These are phyloP conservation scores for Anthostomella pinea DNA, from an alignment of 2,329 filamentous ascomycete species.

Conservation along the genomic window DNA sequence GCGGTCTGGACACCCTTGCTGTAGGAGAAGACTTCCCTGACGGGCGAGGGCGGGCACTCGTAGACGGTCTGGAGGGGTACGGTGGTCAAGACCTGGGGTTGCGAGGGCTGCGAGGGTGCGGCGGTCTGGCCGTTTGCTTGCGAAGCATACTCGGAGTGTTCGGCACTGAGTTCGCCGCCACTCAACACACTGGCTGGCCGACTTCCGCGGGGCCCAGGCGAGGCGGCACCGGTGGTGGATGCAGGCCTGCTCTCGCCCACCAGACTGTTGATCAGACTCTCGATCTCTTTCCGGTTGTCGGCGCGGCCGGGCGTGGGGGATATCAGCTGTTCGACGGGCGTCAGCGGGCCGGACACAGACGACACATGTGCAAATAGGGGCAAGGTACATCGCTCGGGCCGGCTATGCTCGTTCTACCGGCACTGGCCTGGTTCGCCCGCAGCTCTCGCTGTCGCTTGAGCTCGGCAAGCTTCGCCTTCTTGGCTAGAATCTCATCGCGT, in stretches of 20 bases:
- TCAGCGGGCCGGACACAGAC: too few relatives aligned
- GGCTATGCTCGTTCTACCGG: constrained; percentile 65
- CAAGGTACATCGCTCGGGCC: constrained; percentile 66
- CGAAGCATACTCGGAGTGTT: constrained; percentile 60
- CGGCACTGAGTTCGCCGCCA: constrained; percentile 75
- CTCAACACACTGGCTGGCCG: constrained; percentile 85
- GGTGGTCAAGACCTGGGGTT: constrained; percentile 69
- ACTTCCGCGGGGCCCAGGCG: constrained; percentile 67
- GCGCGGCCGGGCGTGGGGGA: constrained; percentile 69
- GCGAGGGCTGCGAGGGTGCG: constrained; percentile 34
- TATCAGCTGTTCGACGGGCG: constrained; percentile 59
- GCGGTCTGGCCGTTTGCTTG: constrained; percentile 40
- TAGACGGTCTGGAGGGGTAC: constrained; percentile 73
- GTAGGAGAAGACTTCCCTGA: constrained; percentile 88
- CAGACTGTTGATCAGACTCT: constrained; percentile 79
- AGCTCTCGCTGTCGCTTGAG: constrained; percentile 89
- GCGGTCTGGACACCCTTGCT: constrained; percentile 95
- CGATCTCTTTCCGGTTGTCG: constrained; percentile 72
- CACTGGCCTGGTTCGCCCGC: constrained; percentile 71
- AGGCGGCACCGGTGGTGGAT: constrained; percentile 64
- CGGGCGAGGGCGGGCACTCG: constrained; percentile 73
- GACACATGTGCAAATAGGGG: constrained; percentile 2
- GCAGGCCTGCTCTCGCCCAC: constrained; percentile 74
- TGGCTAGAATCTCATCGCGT: constrained; percentile 93
- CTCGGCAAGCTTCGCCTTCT: constrained; percentile 95